Evolutionary conservation across 768 basidiomycete genomes (phyloP), one percentile per base, ranked within the genome.

Genomic region (Cystobasidiopsis lactophilus): DNA sequence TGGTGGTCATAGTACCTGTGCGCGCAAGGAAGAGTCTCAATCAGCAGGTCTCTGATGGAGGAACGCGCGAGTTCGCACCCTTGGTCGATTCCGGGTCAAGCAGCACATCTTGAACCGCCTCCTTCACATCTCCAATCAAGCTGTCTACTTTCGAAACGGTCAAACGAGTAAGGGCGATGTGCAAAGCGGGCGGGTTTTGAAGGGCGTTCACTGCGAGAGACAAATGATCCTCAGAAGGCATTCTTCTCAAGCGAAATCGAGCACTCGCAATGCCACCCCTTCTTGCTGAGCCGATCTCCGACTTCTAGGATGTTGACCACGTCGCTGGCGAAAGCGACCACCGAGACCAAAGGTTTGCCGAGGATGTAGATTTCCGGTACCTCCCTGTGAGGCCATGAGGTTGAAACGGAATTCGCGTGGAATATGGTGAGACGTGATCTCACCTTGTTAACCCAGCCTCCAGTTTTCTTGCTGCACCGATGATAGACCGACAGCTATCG

Each of bases 131-230:
- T 14, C 75, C 73, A 49, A 96, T 72, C 62, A 98, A 80, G 38
- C 73, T 74, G 56, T 85, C 83, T 39, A 81, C 76, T 52, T 72
- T 70, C 1, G 73, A 68, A 9, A 89, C 73, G n/a, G 86, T 93
- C 56, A 91, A 68, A 21, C 77, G 75, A 60, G 91, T 98, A 67
- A 80, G 82, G 33, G 88, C 88, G 58, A 96, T 83, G 67, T 98
- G 93, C 40, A 95, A 73, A 9, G 80, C 86, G 11, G 81, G 70
- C 1, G 88, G 85, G 10, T 75, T 71, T 40, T 71, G 74, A 52
- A 98, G 65, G 14, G 78, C 88, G 62, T 85, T 95, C 57, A 98
- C 61, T 62, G 51, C 10, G 29, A 2, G 38, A 24, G 54, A 31
- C 18, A 23, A 14, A 18, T 9, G 21, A 37, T 38, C 26, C 45